Conservation (phyloP, 345 rosid genomes). For the Eucalyptus curtisii region DNA sequence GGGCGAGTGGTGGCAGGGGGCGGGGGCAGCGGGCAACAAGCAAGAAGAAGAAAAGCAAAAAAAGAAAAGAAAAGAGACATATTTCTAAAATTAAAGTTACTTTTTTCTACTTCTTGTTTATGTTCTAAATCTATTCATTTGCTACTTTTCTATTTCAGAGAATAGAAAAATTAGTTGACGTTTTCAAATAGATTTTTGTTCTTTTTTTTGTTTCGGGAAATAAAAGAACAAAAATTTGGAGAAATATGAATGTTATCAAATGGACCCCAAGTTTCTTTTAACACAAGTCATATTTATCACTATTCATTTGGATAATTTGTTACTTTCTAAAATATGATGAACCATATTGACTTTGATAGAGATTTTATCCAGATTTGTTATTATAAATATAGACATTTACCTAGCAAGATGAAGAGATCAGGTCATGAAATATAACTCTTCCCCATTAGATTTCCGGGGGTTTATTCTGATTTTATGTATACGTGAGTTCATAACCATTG, state of each 20-base stretch:
- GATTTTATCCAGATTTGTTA: background rate
- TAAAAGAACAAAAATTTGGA: too few relatives aligned
- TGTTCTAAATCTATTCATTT: rapidly evolving
- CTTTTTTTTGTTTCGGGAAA: rapidly evolving
- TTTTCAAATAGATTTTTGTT: rapidly evolving
- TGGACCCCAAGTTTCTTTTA: rapidly evolving
- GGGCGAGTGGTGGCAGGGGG: too few relatives aligned
- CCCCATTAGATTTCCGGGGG: background rate
- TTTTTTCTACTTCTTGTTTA: too few relatives aligned
- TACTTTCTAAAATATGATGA: background rate
- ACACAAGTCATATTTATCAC: background rate
- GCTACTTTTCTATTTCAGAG: rapidly evolving
- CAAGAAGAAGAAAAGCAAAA: too few relatives aligned
- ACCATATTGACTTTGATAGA: background rate
- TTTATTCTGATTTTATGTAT: background rate
- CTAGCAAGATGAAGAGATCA: background rate
- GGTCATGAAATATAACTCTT: background rate
- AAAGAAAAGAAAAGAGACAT: rapidly evolving
- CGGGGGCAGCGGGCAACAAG: rapidly evolving
- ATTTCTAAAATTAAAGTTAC: too few relatives aligned
- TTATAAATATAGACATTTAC: background rate
- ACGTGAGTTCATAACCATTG: background rate
- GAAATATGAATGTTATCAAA: too few relatives aligned
- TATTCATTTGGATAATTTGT: background rate
- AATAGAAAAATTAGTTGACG: rapidly evolving